Evolutionary conservation across 176 grass and related monocot genomes (phyloP).

Genomic region (Triticum urartu): DNA sequence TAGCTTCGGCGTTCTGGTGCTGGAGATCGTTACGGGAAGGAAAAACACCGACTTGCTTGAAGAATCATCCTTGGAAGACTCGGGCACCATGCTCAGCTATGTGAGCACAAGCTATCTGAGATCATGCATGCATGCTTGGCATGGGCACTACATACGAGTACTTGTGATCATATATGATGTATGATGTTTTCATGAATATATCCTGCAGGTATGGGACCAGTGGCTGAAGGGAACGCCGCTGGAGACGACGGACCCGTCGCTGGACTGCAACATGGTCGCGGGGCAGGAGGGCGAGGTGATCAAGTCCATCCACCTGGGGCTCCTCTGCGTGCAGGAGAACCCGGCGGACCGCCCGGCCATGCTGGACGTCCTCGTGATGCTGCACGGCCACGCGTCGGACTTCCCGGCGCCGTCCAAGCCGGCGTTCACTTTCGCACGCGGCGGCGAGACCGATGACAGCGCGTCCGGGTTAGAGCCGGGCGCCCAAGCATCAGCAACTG

Average conservation of each 20-base stretch:
- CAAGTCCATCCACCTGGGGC: slow-evolving; percentile 25
- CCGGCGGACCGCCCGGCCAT: slow-evolving; percentile 17
- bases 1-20: slow-evolving; percentile 25
- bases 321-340: slow-evolving; percentile 42
- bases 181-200: too few species aligned
- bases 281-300: slow-evolving; percentile 23
- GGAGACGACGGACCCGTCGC: not conserved
- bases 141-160: too few species aligned
- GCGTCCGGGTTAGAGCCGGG: too few species aligned
- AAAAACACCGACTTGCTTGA: not conserved
- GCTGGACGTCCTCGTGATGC: slow-evolving; percentile 25
- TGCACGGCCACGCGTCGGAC: not conserved
- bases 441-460: too few species aligned
- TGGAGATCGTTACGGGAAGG: slow-evolving; percentile 29
- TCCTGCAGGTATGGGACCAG: slow-evolving; percentile 24
- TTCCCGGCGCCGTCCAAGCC: slow-evolving; percentile 9
- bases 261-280: not conserved
- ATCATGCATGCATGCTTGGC: too few species aligned
- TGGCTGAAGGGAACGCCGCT: not conserved
- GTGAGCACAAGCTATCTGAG: not conserved
- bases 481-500: too few species aligned
- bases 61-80: not conserved
- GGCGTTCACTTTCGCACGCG: slow-evolving; percentile 25
- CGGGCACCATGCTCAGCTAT: slow-evolving; percentile 5
- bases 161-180: too few species aligned